Evolutionary conservation across 495 filamentous ascomycete genomes (phyloP).

Genomic region (Podospora pseudopauciseta): DNA sequence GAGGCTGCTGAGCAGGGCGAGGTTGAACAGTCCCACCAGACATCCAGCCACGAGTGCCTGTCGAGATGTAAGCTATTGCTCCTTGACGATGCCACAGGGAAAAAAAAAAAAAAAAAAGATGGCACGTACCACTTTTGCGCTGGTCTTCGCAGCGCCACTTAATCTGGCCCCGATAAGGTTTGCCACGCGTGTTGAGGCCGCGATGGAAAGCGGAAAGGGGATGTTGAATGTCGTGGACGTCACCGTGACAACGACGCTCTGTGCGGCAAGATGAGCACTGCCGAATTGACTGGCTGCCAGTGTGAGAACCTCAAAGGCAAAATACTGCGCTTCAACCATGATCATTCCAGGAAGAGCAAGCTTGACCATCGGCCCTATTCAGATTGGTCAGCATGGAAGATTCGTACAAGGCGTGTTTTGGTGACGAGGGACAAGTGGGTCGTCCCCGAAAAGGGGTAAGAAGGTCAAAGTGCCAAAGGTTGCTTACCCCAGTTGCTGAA

Average conservation of each 20-base stretch:
- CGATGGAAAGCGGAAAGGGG: slow-evolving; percentile 53
- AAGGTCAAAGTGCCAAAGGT: not conserved
- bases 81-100: not conserved
- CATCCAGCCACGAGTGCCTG: slow-evolving; percentile 26
- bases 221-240: slow-evolving; percentile 53
- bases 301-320: slow-evolving; percentile 71
- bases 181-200: slow-evolving; percentile 52
- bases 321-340: slow-evolving; percentile 81
- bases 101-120: not conserved
- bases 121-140: slow-evolving; percentile 54
- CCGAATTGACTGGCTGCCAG: slow-evolving; percentile 64
- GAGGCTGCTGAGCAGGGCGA: slow-evolving; percentile 51
- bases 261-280: slow-evolving; percentile 57
- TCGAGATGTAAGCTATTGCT: not conserved
- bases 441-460: not conserved
- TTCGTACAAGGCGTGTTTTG: not conserved
- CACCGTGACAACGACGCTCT: slow-evolving; percentile 48
- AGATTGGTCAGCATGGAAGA: not conserved
- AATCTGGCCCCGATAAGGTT: slow-evolving; percentile 59
- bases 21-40: slow-evolving; percentile 69
- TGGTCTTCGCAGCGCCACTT: slow-evolving; percentile 58
- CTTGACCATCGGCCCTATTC: slow-evolving; percentile 61
- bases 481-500: slow-evolving; percentile 69
- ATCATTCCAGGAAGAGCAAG: slow-evolving; percentile 76
- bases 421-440: not conserved